Percentiles rank a stretch among this genome's conserved stretches.
Evolutionary conservation across 2,329 filamentous ascomycete genomes (phyloP).

Genomic region (Penicillium glabrum): DNA sequence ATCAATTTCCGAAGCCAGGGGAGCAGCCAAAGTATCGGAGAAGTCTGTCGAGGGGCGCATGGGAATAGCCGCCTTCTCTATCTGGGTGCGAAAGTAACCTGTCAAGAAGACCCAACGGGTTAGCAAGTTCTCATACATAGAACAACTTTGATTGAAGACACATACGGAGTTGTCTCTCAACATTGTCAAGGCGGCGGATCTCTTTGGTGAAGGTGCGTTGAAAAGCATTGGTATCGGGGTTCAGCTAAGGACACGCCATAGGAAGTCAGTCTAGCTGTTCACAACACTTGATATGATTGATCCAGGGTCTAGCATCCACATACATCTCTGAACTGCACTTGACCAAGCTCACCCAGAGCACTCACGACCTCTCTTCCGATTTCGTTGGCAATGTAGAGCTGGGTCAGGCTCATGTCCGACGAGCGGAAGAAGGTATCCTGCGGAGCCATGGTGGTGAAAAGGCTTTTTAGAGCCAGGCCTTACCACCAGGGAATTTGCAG

Average conservation of each 20-base stretch:
- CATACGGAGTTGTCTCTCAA: conserved; percentile 94
- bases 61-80: conserved; percentile 86
- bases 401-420: conserved; percentile 99
- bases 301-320: conserved; percentile 30
- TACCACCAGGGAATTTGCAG: conserved; percentile 15
- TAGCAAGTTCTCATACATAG: neutral
- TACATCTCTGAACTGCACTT: conserved; percentile 97
- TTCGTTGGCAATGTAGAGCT: conserved; percentile 99
- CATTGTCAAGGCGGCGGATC: conserved; percentile 95
- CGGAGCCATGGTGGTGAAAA: conserved; percentile 54
- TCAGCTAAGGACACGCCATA: conserved; percentile 62
- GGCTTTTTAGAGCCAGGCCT: conserved; percentile 23
- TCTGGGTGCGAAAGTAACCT: conserved; percentile 94
- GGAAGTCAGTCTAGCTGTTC: conserved; percentile 17
- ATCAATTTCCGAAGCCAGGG: conserved; percentile 92
- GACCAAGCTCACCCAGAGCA: conserved; percentile 89
- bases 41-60: conserved; percentile 92
- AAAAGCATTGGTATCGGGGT: conserved; percentile 88
- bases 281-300: neutral
- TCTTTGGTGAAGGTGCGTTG: conserved; percentile 97
- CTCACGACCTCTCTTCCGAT: conserved; percentile 97
- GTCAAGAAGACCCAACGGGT: neutral
- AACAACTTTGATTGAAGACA: conserved; percentile 17
- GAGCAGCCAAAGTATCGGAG: conserved; percentile 78
- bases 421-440: conserved; percentile 98